Conservation (phyloP, 2,329 filamentous ascomycete species). For the Arachnomyces sp. region DNA sequence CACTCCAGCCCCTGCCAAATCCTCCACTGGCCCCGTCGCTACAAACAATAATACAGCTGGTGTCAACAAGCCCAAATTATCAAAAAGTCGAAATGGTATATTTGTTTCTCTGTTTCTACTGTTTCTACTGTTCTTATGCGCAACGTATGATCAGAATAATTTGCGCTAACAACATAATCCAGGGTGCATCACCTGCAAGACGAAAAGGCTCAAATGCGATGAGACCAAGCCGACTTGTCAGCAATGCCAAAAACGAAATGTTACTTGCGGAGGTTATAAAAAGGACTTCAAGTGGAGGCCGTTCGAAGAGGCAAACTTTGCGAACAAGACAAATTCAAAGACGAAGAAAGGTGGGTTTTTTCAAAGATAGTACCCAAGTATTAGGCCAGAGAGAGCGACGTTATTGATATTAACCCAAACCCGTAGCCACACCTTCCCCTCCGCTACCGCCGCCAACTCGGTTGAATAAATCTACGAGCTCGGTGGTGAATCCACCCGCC, state of each 20-base stretch:
- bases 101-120: conserved; percentile 19
- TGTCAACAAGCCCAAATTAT: conserved; percentile 58
- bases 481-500: no score
- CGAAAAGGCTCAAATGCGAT: conserved; percentile 66
- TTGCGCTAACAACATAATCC: conserved; percentile 10
- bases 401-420: neutral
- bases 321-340: conserved; percentile 30
- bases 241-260: conserved; percentile 58
- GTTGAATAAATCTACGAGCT: no score
- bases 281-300: conserved; percentile 70
- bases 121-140: conserved; percentile 11
- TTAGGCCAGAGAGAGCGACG: neutral
- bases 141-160: conserved; percentile 3
- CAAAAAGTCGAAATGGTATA: conserved; percentile 67
- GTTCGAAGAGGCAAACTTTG: conserved; percentile 57
- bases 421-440: conserved; percentile 6
- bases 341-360: conserved; percentile 38
- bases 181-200: conserved; percentile 69
- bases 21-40: conserved; percentile 18
- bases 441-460: neutral
- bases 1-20: conserved; percentile 16
- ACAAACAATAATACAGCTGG: conserved; percentile 17
- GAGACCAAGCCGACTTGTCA: conserved; percentile 62
- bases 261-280: conserved; percentile 63
- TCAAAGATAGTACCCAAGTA: neutral